Evolutionary conservation across 257 asterid species (phyloP).

Genomic region (Perilla frutescens): DNA sequence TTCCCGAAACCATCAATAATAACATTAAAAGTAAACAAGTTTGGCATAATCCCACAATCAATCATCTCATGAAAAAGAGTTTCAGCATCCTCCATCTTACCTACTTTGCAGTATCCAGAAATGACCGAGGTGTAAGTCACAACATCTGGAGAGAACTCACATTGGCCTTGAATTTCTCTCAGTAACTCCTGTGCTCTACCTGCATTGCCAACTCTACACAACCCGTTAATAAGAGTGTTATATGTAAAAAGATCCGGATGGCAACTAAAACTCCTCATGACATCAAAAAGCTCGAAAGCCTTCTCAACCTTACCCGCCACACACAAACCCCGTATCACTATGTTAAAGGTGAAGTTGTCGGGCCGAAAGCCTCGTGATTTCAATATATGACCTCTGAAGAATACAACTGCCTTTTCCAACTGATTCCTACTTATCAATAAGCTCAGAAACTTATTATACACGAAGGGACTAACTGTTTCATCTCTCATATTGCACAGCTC

Average conservation of each 20-base stretch:
- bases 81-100: constrained; percentile 62
- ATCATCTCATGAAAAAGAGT: constrained; percentile 69
- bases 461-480: constrained; percentile 54
- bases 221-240: constrained; percentile 73
- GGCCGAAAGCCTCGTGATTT: constrained; percentile 59
- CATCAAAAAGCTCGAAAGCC: constrained; percentile 68
- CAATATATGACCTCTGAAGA: constrained; percentile 65
- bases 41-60: constrained; percentile 61
- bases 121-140: constrained; percentile 81
- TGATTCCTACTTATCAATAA: constrained; percentile 51
- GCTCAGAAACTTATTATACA: constrained; percentile 71
- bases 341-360: constrained; percentile 76
- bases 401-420: constrained; percentile 71
- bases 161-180: constrained; percentile 54
- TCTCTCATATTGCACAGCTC: constrained; percentile 49
- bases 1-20: constrained; percentile 84
- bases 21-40: constrained; percentile 61
- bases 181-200: constrained; percentile 65
- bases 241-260: constrained; percentile 68
- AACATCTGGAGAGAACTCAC: constrained; percentile 65
- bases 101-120: constrained; percentile 77
- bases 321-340: constrained; percentile 79
- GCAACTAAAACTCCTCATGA: constrained; percentile 67
- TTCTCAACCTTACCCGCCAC: constrained; percentile 55
- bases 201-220: constrained; percentile 64